Evolutionary conservation across 345 rosid genomes (phyloP).

Genomic region (Eucalyptus globulus): DNA sequence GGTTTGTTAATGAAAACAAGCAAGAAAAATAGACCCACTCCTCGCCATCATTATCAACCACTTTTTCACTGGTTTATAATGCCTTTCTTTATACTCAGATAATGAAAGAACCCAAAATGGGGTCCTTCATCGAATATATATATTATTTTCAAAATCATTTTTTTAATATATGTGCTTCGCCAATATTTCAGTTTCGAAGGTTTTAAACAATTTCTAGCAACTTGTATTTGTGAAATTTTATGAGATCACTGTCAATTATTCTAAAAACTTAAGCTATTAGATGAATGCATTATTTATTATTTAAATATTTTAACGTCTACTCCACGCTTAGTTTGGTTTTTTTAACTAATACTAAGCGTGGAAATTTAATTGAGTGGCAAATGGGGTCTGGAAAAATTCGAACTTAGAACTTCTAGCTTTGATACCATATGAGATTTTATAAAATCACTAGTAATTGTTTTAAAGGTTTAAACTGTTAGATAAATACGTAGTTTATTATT

Average conservation of each 20-base stretch:
- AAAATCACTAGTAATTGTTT: rapidly evolving
- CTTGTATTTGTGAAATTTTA: neutral
- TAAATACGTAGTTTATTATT: rapidly evolving
- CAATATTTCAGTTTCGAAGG: rapidly evolving
- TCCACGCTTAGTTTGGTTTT: rapidly evolving
- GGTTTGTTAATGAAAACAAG: neutral
- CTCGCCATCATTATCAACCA: neutral
- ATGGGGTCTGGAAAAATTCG: rapidly evolving
- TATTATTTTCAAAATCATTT: neutral
- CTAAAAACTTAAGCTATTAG: rapidly evolving
- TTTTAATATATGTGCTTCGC: neutral
- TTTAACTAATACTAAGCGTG: rapidly evolving
- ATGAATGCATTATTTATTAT: rapidly evolving
- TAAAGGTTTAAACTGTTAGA: rapidly evolving
- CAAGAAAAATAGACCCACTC: neutral
- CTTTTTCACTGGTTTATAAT: neutral
- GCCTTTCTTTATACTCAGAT: neutral
- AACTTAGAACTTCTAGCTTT: rapidly evolving
- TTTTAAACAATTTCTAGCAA: neutral
- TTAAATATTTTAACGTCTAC: rapidly evolving
- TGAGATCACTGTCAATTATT: rapidly evolving
- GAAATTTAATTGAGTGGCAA: no score
- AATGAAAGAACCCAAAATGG: neutral
- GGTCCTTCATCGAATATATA: neutral
- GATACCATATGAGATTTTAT: no score